These are phyloP conservation scores for Plasmodium relictum DNA, from an alignment of 169 alveolate genomes.

Conservation along the genomic window DNA sequence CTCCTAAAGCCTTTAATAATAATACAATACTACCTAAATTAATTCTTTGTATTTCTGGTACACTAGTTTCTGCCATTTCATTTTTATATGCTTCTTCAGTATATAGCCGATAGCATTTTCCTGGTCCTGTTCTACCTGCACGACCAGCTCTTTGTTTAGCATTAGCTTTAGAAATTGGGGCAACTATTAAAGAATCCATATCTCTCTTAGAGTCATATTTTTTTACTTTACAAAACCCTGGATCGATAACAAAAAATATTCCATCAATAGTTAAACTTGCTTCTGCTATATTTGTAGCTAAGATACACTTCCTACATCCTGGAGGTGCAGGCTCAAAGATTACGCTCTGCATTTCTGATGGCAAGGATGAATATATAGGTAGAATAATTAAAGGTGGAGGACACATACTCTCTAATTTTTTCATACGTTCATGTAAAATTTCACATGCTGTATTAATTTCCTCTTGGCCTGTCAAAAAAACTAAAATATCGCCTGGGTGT, in stretches of 20 bases:
- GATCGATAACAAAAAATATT: constrained; percentile 99
- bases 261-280: constrained; percentile 99
- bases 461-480: constrained; percentile 99
- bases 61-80: constrained; percentile 99
- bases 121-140: constrained; percentile 99
- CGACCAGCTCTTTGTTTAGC: constrained; percentile 99
- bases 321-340: constrained; percentile 99
- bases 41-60: constrained; percentile 99
- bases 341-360: constrained; percentile 97
- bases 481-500: constrained; percentile 98
- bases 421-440: constrained; percentile 96
- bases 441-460: constrained; percentile 99
- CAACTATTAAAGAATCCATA: constrained; percentile 98
- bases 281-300: constrained; percentile 99
- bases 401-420: constrained; percentile 93
- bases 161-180: constrained; percentile 98
- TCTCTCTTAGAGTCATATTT: constrained; percentile 98
- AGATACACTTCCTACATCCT: constrained; percentile 98
- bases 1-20: constrained; percentile 99
- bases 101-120: constrained; percentile 99
- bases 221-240: constrained; percentile 99
- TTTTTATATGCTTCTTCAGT: constrained; percentile 98
- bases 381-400: constrained; percentile 97
- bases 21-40: constrained; percentile 98
- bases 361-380: constrained; percentile 98